Conservation (phyloP, 352 stramenopile species). For the Phytophthora parvispora region DNA sequence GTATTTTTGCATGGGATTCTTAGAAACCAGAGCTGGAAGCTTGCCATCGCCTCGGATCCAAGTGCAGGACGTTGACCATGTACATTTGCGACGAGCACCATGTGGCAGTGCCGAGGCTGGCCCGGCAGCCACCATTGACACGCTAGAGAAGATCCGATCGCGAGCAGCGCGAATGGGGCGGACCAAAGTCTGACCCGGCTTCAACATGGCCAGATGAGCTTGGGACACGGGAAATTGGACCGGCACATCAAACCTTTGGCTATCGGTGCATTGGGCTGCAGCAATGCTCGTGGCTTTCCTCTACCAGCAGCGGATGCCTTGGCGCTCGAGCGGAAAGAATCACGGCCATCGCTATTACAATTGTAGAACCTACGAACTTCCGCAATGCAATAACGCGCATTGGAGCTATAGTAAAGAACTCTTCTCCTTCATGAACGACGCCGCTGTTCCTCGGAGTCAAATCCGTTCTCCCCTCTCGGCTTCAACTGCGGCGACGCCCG, state of each 20-base stretch:
- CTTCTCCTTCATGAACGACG: neutral
- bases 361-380: neutral
- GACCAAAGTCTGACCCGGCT: constrained; percentile 3
- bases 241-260: neutral
- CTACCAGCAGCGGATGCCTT: neutral
- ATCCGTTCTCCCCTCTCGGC: constrained; percentile 5
- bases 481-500: constrained; percentile 11
- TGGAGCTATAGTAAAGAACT: too few relatives aligned
- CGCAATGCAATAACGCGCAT: too few relatives aligned
- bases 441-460: neutral
- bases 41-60: neutral
- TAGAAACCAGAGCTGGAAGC: neutral
- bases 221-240: constrained; percentile 33
- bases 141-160: constrained; percentile 19
- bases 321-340: neutral
- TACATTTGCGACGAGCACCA: constrained; percentile 27
- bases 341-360: neutral
- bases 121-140: constrained; percentile 28
- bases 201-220: constrained; percentile 29
- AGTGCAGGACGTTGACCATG: neutral
- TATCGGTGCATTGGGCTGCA: neutral
- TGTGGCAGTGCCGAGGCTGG: constrained; percentile 7
- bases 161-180: neutral
- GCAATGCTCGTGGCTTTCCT: neutral
- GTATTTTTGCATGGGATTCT: neutral